Base-by-base conservation (phyloP, 371 early-diverging fungal species). In the Nematocida parisii region DNA sequence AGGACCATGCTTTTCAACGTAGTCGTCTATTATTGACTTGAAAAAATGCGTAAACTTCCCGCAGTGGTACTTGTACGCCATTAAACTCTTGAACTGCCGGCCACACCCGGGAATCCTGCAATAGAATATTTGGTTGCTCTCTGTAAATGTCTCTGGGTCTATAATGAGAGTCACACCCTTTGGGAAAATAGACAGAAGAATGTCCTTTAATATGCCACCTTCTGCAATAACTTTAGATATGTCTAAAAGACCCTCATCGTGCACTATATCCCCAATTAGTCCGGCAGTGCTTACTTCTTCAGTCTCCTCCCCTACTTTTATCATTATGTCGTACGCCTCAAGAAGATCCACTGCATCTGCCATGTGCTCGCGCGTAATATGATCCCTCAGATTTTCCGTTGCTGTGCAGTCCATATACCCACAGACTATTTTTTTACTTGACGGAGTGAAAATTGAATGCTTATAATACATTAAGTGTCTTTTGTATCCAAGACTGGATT, bases 21-120 rank as follows among this genome's bases (percentile, higher is more conserved):
- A 82, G 11, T 68, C 75, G 70, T 82, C 82, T 24, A 82, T 56
- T 11, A 82, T 61, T n/a, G 82, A 56, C 39, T 67, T 73, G 55
- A 82, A 82, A 4, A 61, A 3, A 58, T 83, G 83, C 42, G 73
- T 67, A 52, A 72, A 83, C 52, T 77, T 83, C 6, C 77, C 72
- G 40, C 83, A 83, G 71, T 83, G 83, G 67, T 83, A 83, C 68
- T 83, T 83, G 54, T 83, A 83, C 42, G 83, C 83, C 73, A 83
- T 72, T 50, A 81, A 50, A 33, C 82, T 81, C 46, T 82, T 83
- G 61, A 83, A 83, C 75, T 75, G 72, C 44, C 74, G 61, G 1
- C 81, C 83, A 40, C 83, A 83, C 39, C 83, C 83, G 22, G 81
- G 81, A 3, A 83, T 81, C 4, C 83, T 27, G 56, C 83, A 83